Evolutionary conservation across 2,329 filamentous ascomycete genomes (phyloP), one percentile per base, ranked within the genome.

Genomic region (Incumbomyces delicatus): DNA sequence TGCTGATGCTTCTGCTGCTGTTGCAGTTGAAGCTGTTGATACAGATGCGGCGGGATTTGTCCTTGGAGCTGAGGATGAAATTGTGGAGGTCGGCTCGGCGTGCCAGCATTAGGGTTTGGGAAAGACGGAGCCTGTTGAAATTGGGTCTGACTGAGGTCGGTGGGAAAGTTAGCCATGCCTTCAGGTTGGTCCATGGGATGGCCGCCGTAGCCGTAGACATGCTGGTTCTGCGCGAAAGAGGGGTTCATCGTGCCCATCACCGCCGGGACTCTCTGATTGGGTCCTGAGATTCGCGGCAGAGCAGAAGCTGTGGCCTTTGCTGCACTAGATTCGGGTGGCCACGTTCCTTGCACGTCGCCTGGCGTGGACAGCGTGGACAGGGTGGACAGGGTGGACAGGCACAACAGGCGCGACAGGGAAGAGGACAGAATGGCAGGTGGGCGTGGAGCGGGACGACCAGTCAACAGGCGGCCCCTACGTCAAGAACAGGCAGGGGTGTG

Each of bases 181-280:
- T 45, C 42, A 18, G 33, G 42, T 27, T 41, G 49, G 40, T 13
- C 47, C 47, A 44, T 49, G 45, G 46, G 49, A 37, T 38, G 14
- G 27, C 11, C 30, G 27, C 42, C 37, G 31, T 47, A 47, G 22
- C 29, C 40, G 36, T 44, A 48, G 14, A n/a, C 40, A 16, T 38
- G 29, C 22, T 30, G 31, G 34, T 41, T 27, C 18, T 41, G 46
- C 31, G 43, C 48, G 53, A 46, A 52, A 44, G 50, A 50, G 52
- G 55, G 55, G 54, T 55, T 57, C 36, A 37, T 53, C 44, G 53
- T 53, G 51, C 52, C 56, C 52, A 51, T 53, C 29, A 37, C 16
- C 16, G 5, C 16, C 30, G 38, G 38, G 37, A 17, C 27, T 36
- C 16, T 10, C 17, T 43, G 39, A 44, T 48, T 43, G 40, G 46